Conservation (phyloP, 2,329 filamentous ascomycete species). For the Pyrenochaeta sp. region DNA sequence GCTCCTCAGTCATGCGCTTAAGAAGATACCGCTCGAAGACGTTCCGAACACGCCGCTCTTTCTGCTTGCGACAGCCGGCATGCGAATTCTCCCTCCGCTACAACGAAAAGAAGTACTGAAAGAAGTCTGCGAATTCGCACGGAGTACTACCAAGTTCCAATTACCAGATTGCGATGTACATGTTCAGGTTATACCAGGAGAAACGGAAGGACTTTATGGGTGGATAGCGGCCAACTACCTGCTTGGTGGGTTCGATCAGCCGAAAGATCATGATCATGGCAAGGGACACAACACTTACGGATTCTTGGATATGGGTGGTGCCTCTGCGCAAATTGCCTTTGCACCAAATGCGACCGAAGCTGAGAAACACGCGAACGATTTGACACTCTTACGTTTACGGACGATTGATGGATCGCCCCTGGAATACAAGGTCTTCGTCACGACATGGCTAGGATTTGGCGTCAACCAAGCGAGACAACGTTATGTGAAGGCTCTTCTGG, state of each 20-base stretch:
- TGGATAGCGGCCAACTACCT: conserved; percentile 98
- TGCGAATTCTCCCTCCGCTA: conserved; percentile 80
- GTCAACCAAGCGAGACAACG: conserved; percentile 89
- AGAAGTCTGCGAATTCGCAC: conserved; percentile 84
- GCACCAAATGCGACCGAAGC: conserved; percentile 93
- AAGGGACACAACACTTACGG: conserved; percentile 94
- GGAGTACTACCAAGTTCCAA: conserved; percentile 77
- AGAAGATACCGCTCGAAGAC: conserved; percentile 77
- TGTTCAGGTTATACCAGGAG: conserved; percentile 92
- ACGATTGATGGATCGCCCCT: conserved; percentile 78
- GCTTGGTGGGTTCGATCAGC: conserved; percentile 85
- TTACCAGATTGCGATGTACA: conserved; percentile 90
- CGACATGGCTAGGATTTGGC: conserved; percentile 97
- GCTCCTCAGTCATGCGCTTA: conserved; percentile 82
- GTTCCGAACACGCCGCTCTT: conserved; percentile 89
- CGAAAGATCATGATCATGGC: conserved; percentile 78
- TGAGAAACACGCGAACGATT: conserved; percentile 85
- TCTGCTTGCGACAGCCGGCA: conserved; percentile 93
- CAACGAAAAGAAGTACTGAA: conserved; percentile 78
- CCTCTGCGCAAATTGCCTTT: conserved; percentile 97
- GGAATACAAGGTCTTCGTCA: conserved; percentile 92
- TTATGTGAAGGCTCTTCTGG: conserved; percentile 80
- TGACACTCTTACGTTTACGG: conserved; percentile 85
- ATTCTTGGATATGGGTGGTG: conserved; percentile 97
- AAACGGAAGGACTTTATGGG: conserved; percentile 94